Conservation (phyloP, 345 rosid species). For the Bruguiera parviflora region DNA sequence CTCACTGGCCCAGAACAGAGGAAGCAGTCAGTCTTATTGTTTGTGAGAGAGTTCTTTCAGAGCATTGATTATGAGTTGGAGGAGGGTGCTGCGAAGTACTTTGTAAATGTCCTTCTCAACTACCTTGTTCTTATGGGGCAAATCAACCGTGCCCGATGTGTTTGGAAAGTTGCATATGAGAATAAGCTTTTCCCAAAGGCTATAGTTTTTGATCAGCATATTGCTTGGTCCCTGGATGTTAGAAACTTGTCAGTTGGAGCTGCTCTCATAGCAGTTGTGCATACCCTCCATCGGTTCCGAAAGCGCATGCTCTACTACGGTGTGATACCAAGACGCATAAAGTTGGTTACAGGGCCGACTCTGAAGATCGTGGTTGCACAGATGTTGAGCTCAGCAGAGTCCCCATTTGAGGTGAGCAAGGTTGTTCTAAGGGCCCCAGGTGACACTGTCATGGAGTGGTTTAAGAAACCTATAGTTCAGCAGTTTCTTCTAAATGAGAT, state of each 20-base stretch:
- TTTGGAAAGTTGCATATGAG: constrained; percentile 97
- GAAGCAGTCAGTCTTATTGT: constrained; percentile 75
- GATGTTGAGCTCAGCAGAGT: constrained; percentile 89
- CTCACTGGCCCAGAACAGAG: constrained; percentile 94
- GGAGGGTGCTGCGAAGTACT: constrained; percentile 92
- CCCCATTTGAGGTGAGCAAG: constrained; percentile 93
- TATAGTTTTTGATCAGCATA: constrained; percentile 91
- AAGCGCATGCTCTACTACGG: constrained; percentile 95
- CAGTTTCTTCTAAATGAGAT: constrained; percentile 92
- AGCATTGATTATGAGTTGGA: constrained; percentile 87
- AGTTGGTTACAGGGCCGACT: constrained; percentile 94
- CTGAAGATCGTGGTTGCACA: constrained; percentile 87
- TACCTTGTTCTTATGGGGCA: constrained; percentile 97
- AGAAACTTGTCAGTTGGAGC: constrained; percentile 96
- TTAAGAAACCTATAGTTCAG: constrained; percentile 92
- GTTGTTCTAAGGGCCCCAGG: constrained; percentile 93
- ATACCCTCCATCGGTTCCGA: constrained; percentile 92
- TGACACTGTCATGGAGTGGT: constrained; percentile 92
- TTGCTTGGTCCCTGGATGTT: constrained; percentile 97
- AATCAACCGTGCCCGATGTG: constrained; percentile 88
- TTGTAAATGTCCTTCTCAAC: constrained; percentile 87
- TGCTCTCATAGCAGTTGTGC: constrained; percentile 90
- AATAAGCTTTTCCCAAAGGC: constrained; percentile 97
- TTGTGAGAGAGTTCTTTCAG: constrained; percentile 90
- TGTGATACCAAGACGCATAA: constrained; percentile 85